Percentiles rank a stretch among this genome's conserved stretches.
Conservation (phyloP, 495 filamentous ascomycete genomes). For the Xylaria flabelliformis region DNA sequence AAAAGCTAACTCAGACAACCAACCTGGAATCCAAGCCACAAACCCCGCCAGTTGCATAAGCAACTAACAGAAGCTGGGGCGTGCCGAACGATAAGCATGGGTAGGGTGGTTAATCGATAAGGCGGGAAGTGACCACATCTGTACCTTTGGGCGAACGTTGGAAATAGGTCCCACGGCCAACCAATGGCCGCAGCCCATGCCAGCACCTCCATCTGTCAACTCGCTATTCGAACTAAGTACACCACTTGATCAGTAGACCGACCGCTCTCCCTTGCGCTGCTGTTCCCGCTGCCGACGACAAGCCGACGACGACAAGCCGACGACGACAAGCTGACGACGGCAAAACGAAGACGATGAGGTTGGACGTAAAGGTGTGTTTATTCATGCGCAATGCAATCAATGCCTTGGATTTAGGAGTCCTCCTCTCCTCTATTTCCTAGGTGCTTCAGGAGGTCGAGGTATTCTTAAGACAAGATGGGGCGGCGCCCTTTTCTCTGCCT, state of each 20-base stretch:
- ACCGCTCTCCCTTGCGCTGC: slow-evolving; percentile 10
- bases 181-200: slow-evolving; percentile 11
- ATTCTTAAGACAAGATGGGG: slow-evolving; percentile 12
- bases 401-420: neutral
- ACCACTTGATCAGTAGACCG: slow-evolving; percentile 6
- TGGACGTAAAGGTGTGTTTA: slow-evolving; percentile 85
- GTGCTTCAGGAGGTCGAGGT: neutral
- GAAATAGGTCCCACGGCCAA: slow-evolving; percentile 14
- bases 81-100: slow-evolving; percentile 1
- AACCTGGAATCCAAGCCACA: neutral
- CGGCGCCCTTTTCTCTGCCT: slow-evolving; percentile 31
- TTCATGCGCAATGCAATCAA: slow-evolving; percentile 32
- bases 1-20: too few species aligned
- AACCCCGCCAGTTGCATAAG: neutral
- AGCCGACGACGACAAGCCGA: too few species aligned
- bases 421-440: slow-evolving; percentile 19
- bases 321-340: neutral
- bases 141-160: slow-evolving; percentile 3
- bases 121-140: slow-evolving; percentile 25
- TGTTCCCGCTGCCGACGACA: neutral
- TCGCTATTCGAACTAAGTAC: slow-evolving; percentile 5
- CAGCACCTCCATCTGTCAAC: slow-evolving; percentile 26
- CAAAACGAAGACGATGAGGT: slow-evolving; percentile 64
- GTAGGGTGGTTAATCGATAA: slow-evolving; percentile 6
- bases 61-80: neutral